Percentiles rank a stretch among this genome's conserved stretches.
Evolutionary conservation across 106 monocot species (phyloP).

Genomic region (Amphibolis antarctica): DNA sequence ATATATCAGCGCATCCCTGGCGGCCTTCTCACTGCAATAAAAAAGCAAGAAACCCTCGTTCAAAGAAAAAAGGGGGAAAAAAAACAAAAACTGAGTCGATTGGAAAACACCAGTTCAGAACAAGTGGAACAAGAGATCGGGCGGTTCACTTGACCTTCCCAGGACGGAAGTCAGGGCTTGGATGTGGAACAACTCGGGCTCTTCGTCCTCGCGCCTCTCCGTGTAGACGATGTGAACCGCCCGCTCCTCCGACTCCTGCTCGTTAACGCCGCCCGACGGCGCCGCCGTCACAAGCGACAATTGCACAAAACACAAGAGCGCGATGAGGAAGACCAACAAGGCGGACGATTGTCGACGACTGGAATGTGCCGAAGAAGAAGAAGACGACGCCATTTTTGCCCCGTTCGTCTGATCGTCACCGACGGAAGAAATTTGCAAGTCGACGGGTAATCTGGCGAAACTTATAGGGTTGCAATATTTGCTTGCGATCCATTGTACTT

Average conservation of each 20-base stretch:
- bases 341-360: neutral
- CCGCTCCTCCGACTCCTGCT: neutral
- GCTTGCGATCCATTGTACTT: too few relatives aligned
- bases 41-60: neutral
- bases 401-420: too few relatives aligned
- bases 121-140: neutral
- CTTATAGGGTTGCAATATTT: too few relatives aligned
- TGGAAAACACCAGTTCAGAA: too few relatives aligned
- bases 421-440: too few relatives aligned
- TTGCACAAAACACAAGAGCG: neutral
- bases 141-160: constrained; percentile 15
- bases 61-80: neutral
- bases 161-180: constrained; percentile 18
- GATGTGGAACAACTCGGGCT: constrained; percentile 18
- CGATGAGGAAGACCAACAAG: neutral
- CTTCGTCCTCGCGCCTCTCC: constrained; percentile 12
- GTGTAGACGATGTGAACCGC: constrained; percentile 22
- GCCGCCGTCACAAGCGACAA: neutral
- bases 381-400: too few relatives aligned
- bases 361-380: too few relatives aligned
- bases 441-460: too few relatives aligned
- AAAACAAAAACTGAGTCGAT: neutral
- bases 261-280: neutral
- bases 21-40: constrained; percentile 46
- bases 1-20: constrained; percentile 52